These are phyloP conservation scores for Emergomyces orientalis DNA, from an alignment of 2,329 filamentous ascomycete species.

Conservation along the genomic window DNA sequence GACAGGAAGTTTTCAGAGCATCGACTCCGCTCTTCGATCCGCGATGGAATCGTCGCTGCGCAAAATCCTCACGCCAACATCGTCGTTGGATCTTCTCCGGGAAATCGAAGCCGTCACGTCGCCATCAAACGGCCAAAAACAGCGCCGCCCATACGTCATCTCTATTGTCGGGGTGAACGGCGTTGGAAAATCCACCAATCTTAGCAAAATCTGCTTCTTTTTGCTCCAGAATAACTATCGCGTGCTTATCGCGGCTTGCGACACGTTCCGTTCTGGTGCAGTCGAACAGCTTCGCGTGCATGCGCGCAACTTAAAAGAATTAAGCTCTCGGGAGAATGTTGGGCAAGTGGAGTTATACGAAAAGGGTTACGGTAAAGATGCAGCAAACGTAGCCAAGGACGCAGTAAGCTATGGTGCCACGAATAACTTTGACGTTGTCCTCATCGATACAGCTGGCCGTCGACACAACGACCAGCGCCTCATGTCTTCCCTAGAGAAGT, in stretches of 20 bases:
- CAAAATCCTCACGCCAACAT: constrained; percentile 92
- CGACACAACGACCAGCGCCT: constrained; percentile 91
- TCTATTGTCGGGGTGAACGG: constrained; percentile 98
- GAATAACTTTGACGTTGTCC: constrained; percentile 77
- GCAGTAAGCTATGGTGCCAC: constrained; percentile 72
- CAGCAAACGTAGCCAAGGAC: constrained; percentile 88
- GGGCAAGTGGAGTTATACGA: constrained; percentile 86
- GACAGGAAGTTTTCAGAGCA: constrained; percentile 82
- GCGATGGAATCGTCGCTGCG: constrained; percentile 88
- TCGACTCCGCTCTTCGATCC: constrained; percentile 70
- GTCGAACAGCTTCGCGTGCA: constrained; percentile 96
- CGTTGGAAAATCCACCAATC: constrained; percentile 94
- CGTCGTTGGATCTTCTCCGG: constrained; percentile 84
- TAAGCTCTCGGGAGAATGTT: constrained; percentile 69
- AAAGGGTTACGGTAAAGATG: constrained; percentile 96
- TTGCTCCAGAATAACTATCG: constrained; percentile 94
- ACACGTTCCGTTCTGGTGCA: constrained; percentile 93
- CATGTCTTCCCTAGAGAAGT: constrained; percentile 96
- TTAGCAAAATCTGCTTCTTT: constrained; percentile 98
- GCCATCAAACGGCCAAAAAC: constrained; percentile 54
- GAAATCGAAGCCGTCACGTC: constrained; percentile 75
- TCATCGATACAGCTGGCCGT: constrained; percentile 92
- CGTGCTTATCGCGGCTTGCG: constrained; percentile 85
- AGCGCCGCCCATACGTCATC: constrained; percentile 81
- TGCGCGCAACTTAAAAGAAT: constrained; percentile 83